Percentiles rank a stretch among this genome's conserved stretches.
Conservation (phyloP, 1,284 basidiomycete genomes). For the Taiwanofungus camphoratus region DNA sequence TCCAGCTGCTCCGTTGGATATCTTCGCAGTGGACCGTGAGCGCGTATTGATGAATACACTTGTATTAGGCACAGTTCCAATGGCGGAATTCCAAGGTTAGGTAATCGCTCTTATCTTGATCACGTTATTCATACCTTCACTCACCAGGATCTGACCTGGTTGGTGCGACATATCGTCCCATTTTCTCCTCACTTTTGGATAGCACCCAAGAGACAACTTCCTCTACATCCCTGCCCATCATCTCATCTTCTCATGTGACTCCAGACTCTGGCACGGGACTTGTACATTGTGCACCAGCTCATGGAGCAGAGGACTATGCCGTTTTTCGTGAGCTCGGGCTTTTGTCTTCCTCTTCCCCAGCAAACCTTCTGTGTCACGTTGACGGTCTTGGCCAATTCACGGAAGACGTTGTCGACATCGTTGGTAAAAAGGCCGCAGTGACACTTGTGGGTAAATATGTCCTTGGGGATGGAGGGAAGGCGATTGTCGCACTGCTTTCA, state of each 20-base stretch:
- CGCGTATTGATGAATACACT: conserved; percentile 10
- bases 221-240: conserved; percentile 33
- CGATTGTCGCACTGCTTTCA: conserved; percentile 61
- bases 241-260: conserved; percentile 72
- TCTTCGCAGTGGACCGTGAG: conserved; percentile 69
- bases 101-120: neutral
- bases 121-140: neutral
- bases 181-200: conserved; percentile 44
- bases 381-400: conserved; percentile 79
- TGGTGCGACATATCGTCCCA: conserved; percentile 60
- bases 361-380: conserved; percentile 68
- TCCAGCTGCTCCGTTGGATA: conserved; percentile 32
- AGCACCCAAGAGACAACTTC: too few species aligned
- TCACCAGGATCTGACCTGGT: conserved; percentile 57
- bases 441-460: conserved; percentile 69
- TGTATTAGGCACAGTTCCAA: conserved; percentile 6
- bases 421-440: conserved; percentile 39
- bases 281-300: conserved; percentile 94
- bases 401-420: conserved; percentile 44
- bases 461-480: conserved; percentile 63
- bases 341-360: conserved; percentile 29
- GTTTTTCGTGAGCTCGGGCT: conserved; percentile 54
- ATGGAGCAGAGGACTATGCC: conserved; percentile 91
- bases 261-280: conserved; percentile 90
- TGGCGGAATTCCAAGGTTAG: conserved; percentile 5